Evolutionary conservation across 2,329 filamentous ascomycete genomes (phyloP).

Genomic region (Ophiocordyceps unilateralis): DNA sequence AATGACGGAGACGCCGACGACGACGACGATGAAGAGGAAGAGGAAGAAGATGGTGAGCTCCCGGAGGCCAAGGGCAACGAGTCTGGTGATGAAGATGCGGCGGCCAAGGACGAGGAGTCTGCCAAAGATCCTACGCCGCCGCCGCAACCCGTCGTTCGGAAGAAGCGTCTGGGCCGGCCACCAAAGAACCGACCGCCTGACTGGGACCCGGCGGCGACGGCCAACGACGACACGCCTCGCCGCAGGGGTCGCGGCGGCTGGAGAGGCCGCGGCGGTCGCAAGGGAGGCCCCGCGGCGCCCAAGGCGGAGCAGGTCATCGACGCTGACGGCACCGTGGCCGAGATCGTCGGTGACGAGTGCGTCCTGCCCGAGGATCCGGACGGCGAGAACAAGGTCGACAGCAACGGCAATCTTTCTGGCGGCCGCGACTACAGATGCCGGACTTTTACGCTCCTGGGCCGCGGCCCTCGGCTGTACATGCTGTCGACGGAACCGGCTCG

Average conservation of each 20-base stretch:
- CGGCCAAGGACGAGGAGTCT: constrained; percentile 23
- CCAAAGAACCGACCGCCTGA: constrained; percentile 72
- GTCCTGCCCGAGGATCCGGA: constrained; percentile 72
- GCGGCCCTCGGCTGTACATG: constrained; percentile 87
- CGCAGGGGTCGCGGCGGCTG: constrained; percentile 55
- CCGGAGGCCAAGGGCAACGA: constrained; percentile 28
- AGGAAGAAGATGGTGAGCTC: constrained; percentile 17
- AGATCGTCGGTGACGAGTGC: constrained; percentile 84
- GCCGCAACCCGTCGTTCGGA: constrained; percentile 47
- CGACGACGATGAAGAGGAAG: constrained; percentile 15
- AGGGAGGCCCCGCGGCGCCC: constrained; percentile 54
- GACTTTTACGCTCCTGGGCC: constrained; percentile 77
- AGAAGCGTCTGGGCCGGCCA: constrained; percentile 67
- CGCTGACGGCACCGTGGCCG: constrained; percentile 81
- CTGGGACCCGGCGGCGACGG: constrained; percentile 49
- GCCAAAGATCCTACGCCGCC: constrained; percentile 35
- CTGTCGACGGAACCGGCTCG: constrained; percentile 92
- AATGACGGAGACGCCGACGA: constrained; percentile 6
- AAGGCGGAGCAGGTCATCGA: constrained; percentile 75
- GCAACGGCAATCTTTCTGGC: constrained; percentile 63
- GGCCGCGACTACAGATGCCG: constrained; percentile 88
- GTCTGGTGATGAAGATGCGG: constrained; percentile 17
- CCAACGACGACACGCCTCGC: constrained; percentile 41
- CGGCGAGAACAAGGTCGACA: constrained; percentile 88
- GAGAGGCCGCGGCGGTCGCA: constrained; percentile 46